phyloP scores from a whole-genome alignment of 331 rosid genomes.

The Phaseolus coccineus region DNA sequence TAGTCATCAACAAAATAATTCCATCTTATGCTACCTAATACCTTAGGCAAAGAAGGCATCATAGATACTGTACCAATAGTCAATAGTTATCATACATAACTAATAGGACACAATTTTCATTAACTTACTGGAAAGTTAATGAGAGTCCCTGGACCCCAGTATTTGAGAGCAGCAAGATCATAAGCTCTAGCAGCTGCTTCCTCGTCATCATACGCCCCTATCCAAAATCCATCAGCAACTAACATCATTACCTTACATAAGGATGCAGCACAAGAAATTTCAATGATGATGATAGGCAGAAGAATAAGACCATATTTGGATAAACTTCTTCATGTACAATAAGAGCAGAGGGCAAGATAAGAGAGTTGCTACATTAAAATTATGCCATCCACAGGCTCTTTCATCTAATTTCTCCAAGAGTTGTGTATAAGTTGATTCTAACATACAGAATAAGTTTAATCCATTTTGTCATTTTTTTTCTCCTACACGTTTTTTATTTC shows the following conservation, averaged over 20 bases:
- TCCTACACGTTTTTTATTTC: not conserved
- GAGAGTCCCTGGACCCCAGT: slow-evolving; percentile 99
- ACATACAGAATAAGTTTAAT: not conserved
- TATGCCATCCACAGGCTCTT: not conserved
- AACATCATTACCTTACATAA: slow-evolving; percentile 5
- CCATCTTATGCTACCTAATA: slow-evolving; percentile 14
- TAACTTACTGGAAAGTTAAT: slow-evolving; percentile 92
- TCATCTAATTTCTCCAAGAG: too few relatives aligned
- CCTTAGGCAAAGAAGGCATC: slow-evolving; percentile 27
- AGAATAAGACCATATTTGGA: not conserved
- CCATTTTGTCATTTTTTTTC: not conserved
- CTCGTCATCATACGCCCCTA: slow-evolving; percentile 99
- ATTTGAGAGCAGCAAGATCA: slow-evolving; percentile 98
- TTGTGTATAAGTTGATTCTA: too few relatives aligned
- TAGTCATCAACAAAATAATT: slow-evolving; percentile 30
- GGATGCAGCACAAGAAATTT: not conserved
- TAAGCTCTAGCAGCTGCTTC: slow-evolving; percentile 99
- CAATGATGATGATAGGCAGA: not conserved
- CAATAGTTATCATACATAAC: not conserved
- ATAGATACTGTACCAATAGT: slow-evolving; percentile 9
- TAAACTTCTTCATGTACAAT: not conserved
- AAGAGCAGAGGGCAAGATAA: not conserved
- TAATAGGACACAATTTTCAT: not conserved
- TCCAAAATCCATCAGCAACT: slow-evolving; percentile 42
- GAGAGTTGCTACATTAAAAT: not conserved